Evolutionary conservation across 2,329 filamentous ascomycete genomes (phyloP).

Genomic region (Talaromyces pinophilus): DNA sequence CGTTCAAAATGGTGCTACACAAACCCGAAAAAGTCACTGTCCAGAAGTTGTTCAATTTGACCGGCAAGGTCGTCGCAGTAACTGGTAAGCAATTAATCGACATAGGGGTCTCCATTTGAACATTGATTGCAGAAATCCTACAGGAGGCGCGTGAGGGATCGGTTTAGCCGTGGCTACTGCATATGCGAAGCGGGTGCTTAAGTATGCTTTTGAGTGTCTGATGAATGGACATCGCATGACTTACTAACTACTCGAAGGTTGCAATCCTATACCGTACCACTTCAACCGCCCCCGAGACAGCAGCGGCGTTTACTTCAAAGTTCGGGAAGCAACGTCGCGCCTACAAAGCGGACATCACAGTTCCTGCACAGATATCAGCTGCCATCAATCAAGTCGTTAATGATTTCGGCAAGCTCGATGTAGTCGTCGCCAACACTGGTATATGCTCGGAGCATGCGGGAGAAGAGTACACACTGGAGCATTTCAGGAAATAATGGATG

Average conservation of each 20-base stretch:
- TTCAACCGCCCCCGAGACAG: neutral
- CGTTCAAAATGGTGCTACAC: neutral
- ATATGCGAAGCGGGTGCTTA: neutral
- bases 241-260: neutral
- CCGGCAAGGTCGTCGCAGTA: neutral
- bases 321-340: neutral
- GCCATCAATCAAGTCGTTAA: neutral
- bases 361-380: neutral
- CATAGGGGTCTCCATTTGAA: neutral
- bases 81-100: neutral
- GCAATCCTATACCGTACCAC: neutral
- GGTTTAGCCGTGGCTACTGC: neutral
- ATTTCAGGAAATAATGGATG: neutral
- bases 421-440: neutral
- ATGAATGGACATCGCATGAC: neutral
- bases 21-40: neutral
- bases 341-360: neutral
- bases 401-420: neutral
- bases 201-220: neutral
- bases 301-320: neutral
- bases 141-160: neutral
- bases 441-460: neutral
- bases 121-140: neutral
- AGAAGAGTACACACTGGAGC: neutral
- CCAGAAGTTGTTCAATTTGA: neutral